Conservation (phyloP, 2,329 filamentous ascomycete species). For the Claviceps humidiphila region DNA sequence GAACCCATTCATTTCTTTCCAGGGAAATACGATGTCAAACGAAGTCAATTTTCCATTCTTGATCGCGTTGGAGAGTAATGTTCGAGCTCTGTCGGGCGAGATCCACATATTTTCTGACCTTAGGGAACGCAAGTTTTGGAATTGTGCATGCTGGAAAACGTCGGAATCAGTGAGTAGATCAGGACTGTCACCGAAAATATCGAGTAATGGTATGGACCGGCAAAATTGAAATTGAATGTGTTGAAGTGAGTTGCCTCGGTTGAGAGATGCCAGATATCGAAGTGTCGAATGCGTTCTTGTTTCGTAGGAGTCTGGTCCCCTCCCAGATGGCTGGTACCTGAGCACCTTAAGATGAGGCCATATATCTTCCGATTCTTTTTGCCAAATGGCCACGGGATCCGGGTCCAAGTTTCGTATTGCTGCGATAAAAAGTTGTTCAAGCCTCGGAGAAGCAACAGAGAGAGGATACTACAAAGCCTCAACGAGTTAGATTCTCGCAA, state of each 20-base stretch:
- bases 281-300: slow-evolving; percentile 5
- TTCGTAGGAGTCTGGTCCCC: too few species aligned
- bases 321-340: slow-evolving; percentile 2
- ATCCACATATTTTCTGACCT: too few species aligned
- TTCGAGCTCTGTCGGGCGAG: too few species aligned
- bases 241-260: slow-evolving; percentile 10
- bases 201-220: slow-evolving; percentile 6
- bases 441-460: slow-evolving; percentile 7
- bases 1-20: too few species aligned
- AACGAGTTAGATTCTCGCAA: not conserved
- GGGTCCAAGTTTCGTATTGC: too few species aligned
- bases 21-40: too few species aligned
- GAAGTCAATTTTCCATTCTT: too few species aligned
- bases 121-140: too few species aligned
- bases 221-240: slow-evolving; percentile 17
- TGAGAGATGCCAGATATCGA: slow-evolving; percentile 15
- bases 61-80: too few species aligned
- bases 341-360: slow-evolving; percentile 8
- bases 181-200: slow-evolving; percentile 1
- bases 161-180: not conserved
- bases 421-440: too few species aligned
- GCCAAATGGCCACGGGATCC: not conserved
- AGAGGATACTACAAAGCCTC: slow-evolving; percentile 11
- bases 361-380: slow-evolving; percentile 8
- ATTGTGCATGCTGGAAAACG: slow-evolving; percentile 2